Percentiles rank a stretch among this genome's conserved stretches.
phyloP scores from a whole-genome alignment of 805 yeast species.

The Kodamaea restingae region DNA sequence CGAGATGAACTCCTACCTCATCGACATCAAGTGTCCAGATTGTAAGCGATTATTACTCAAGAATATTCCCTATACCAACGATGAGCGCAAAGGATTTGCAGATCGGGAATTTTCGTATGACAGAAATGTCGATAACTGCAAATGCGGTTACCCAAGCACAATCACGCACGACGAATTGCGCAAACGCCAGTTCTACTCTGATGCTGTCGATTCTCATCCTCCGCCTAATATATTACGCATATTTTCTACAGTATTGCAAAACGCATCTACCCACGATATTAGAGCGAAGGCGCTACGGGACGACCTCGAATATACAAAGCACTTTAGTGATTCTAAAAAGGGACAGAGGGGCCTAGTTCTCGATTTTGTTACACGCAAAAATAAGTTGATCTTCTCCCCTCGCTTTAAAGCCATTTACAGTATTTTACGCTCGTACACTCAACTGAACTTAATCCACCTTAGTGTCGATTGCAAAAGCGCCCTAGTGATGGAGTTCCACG shows the following conservation, averaged over 20 bases:
- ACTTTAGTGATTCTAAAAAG: background rate
- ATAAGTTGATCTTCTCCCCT: background rate
- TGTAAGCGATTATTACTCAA: too few species aligned
- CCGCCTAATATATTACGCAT: constrained; percentile 7
- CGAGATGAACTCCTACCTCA: too few species aligned
- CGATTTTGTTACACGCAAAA: background rate
- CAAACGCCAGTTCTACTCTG: constrained; percentile 16
- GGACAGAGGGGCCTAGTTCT: too few species aligned
- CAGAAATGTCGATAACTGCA: background rate
- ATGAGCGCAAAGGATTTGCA: constrained; percentile 13
- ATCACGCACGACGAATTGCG: constrained; percentile 20
- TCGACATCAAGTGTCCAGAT: too few species aligned
- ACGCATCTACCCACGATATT: background rate
- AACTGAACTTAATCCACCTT: constrained; percentile 13
- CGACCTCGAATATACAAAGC: background rate
- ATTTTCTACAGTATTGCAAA: background rate
- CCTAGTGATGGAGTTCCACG: constrained; percentile 11
- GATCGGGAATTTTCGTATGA: constrained; percentile 6
- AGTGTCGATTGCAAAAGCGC: constrained; percentile 3
- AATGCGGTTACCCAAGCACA: background rate
- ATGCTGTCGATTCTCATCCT: constrained; percentile 1
- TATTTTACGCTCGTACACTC: background rate
- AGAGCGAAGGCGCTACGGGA: background rate
- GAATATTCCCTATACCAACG: constrained; percentile 11
- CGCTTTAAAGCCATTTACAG: background rate